Percentiles rank a stretch among this genome's conserved stretches.
These are phyloP conservation scores for Hypericum perforatum DNA, from an alignment of 345 rosid species.

Conservation along the genomic window DNA sequence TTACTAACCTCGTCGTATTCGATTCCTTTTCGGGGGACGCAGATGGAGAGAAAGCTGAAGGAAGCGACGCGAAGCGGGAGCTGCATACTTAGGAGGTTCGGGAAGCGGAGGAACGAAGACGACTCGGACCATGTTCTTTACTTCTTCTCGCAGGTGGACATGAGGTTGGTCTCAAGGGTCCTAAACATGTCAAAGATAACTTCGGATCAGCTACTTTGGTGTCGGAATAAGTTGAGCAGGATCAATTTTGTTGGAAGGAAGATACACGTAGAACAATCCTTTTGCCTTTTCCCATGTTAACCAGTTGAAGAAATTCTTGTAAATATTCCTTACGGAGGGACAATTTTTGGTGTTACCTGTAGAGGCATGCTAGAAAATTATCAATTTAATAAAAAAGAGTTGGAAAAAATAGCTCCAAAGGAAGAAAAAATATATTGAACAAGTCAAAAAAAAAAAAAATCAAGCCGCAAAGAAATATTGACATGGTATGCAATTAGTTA, in stretches of 20 bases:
- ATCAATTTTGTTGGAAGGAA: slow-evolving; percentile 53
- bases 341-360: no score
- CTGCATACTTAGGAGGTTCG: slow-evolving; percentile 42
- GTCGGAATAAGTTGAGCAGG: slow-evolving; percentile 46
- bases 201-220: slow-evolving; percentile 72
- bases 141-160: slow-evolving; percentile 89
- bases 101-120: slow-evolving; percentile 29
- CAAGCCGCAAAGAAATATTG: no score
- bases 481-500: no score
- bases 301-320: no score
- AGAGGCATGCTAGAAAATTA: no score
- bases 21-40: slow-evolving; percentile 12
- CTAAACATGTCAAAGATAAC: slow-evolving; percentile 71
- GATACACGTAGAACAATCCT: slow-evolving; percentile 71
- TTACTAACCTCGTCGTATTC: not conserved
- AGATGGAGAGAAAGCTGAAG: slow-evolving; percentile 62
- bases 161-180: slow-evolving; percentile 78
- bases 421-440: no score
- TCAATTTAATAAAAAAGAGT: no score
- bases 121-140: slow-evolving; percentile 49
- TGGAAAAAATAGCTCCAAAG: no score
- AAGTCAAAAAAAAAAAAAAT: no score
- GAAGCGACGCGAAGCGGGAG: slow-evolving; percentile 43
- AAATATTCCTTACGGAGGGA: no score
- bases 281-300: slow-evolving; percentile 67